Base-by-base conservation (phyloP, 352 stramenopile genomes). In the Phytophthora syringae region DNA sequence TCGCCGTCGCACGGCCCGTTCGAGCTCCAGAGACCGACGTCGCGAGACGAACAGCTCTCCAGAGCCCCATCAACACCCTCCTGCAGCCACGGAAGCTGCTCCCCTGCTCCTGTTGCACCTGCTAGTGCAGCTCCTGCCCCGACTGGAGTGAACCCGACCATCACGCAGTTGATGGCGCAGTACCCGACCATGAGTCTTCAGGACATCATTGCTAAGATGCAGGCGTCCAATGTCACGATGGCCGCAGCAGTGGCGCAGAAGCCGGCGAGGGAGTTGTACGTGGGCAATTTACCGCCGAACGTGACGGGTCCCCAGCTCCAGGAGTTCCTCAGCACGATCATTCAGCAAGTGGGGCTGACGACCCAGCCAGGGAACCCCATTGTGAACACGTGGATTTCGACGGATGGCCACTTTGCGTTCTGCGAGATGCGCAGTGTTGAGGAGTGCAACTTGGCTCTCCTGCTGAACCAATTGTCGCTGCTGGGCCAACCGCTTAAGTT, bases 201-300 rank as follows among this genome's bases (percentile, higher is more conserved):
- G 56, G 88, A 96, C 22, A 94, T 96, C 52, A 93, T 96, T 37
- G 74, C 84, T 45, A 96, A 96, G 68, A 95, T 96, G 88, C 86
- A 94, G 36, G 84, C 88, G 9, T 89, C 77, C 1, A 93, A 88
- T 18, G 79, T 89, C 45, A 86, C 84, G 27, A 79, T 94, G 75
- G 83, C 85, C 0, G 84, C 88, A 0, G 83, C 82, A 10, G 84
- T 87, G 7, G 84, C 84, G 7, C 78, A 90, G 68, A 96, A 96
- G 57, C 88, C 88, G 2, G 83, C 85, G 5, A 81, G 88, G 28
- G 88, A 96, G 49, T 58, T 96, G 43, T 96, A 96, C 52, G 85
- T 96, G 12, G 88, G 88, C 49, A 96, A 96, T 47, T 69, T 96
- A 12, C 88, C 88, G n/a, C 69, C 86, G 0, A 95, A 88, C 25